Conservation (phyloP, 495 filamentous ascomycete genomes). For the Penicillium manginii region DNA sequence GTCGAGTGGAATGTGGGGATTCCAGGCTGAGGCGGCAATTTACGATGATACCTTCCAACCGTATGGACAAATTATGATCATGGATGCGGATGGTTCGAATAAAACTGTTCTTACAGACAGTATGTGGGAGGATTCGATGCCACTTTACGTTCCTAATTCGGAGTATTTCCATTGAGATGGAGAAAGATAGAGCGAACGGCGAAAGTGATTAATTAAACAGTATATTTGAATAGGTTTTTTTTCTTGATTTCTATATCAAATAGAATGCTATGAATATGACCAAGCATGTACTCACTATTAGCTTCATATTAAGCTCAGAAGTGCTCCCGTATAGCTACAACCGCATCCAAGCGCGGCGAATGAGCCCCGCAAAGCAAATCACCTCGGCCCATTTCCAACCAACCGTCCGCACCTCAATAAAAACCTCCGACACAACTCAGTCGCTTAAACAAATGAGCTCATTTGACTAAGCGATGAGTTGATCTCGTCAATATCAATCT, state of each 20-base stretch:
- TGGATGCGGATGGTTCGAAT: slow-evolving; percentile 36
- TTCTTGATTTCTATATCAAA: too few relatives aligned
- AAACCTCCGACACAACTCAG: background rate
- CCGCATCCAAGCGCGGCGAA: background rate
- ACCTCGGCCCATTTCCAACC: background rate
- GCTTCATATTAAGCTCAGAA: too few relatives aligned
- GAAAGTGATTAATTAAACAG: too few relatives aligned
- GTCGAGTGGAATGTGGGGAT: slow-evolving; percentile 32
- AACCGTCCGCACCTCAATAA: background rate
- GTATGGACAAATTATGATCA: slow-evolving; percentile 37
- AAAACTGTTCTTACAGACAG: slow-evolving; percentile 32
- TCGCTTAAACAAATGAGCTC: background rate
- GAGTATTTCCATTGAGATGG: background rate
- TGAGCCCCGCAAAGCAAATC: background rate
- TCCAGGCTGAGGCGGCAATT: slow-evolving; percentile 33
- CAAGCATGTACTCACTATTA: too few relatives aligned
- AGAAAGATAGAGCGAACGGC: background rate
- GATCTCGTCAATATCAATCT: background rate
- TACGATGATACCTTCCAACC: slow-evolving; percentile 41
- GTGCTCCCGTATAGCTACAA: background rate
- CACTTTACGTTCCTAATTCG: slow-evolving; percentile 25
- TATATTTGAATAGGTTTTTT: too few relatives aligned
- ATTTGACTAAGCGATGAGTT: background rate
- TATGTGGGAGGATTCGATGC: slow-evolving; percentile 42
- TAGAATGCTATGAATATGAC: too few relatives aligned